Evolutionary conservation across 768 basidiomycete species (phyloP).

Genomic region (Lyophyllum decastes): DNA sequence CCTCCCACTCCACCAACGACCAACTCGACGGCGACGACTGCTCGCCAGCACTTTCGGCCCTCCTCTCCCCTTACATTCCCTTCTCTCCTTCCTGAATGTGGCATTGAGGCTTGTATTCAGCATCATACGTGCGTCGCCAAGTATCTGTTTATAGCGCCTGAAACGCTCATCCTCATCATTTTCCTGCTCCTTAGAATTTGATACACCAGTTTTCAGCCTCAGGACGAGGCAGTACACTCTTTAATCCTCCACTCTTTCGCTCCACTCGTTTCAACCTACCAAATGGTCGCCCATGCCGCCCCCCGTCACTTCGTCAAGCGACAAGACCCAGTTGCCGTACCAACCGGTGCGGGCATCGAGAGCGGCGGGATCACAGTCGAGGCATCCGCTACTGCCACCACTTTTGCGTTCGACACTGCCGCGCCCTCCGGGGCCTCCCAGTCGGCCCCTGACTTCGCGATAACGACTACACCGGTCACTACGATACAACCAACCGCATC

Average conservation of each 20-base stretch:
- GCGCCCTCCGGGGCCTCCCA: neutral
- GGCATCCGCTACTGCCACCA: neutral
- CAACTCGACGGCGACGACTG: conserved; percentile 2
- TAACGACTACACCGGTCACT: conserved; percentile 6
- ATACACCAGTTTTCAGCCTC: conserved; percentile 11
- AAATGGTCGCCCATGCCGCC: conserved; percentile 15
- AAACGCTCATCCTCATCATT: conserved; percentile 13
- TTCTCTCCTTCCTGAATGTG: conserved; percentile 15
- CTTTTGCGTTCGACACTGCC: conserved; percentile 18
- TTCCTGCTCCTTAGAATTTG: conserved; percentile 13
- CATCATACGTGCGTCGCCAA: neutral
- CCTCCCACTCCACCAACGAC: neutral
- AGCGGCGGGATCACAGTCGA: conserved; percentile 7
- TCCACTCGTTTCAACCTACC: neutral
- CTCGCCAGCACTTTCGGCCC: neutral
- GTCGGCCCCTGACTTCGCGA: conserved; percentile 2
- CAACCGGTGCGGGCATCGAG: conserved; percentile 20
- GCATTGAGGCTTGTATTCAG: conserved; percentile 1
- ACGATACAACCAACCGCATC: conserved; percentile 10
- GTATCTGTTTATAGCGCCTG: neutral
- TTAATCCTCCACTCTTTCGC: conserved; percentile 16
- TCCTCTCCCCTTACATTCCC: neutral
- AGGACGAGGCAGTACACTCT: conserved; percentile 22
- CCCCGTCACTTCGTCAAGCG: conserved; percentile 13
- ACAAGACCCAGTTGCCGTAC: conserved; percentile 6